Evolutionary conservation across 1,284 basidiomycete species (phyloP).

Genomic region (Cryptococcus deneoformans): DNA sequence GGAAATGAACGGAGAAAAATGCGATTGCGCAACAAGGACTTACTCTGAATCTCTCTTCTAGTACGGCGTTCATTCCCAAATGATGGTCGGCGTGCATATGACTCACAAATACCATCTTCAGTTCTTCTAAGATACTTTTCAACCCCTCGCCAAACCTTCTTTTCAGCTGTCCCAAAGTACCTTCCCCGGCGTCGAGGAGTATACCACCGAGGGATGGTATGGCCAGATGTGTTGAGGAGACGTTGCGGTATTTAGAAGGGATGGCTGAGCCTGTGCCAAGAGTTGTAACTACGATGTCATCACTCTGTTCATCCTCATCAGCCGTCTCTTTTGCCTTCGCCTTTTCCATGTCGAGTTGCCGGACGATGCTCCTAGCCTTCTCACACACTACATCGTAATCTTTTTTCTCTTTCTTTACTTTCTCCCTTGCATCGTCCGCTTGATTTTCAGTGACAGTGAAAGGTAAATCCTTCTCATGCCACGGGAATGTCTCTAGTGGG

Average conservation of each 20-base stretch:
- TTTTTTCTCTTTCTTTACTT: constrained; percentile 12
- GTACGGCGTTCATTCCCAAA: constrained; percentile 70
- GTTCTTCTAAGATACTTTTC: constrained; percentile 59
- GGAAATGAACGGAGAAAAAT: no score
- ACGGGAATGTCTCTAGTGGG: constrained; percentile 9
- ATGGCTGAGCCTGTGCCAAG: constrained; percentile 86
- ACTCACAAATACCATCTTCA: constrained; percentile 80
- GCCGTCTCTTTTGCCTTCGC: no score
- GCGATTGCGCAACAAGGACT: constrained; percentile 22
- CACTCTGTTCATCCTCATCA: constrained; percentile 23
- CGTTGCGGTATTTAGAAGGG: constrained; percentile 81
- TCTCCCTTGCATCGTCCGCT: constrained; percentile 16
- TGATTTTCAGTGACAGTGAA: constrained; percentile 19
- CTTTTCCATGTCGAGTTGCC: no score
- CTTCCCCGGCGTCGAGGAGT: constrained; percentile 87
- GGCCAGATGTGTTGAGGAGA: constrained; percentile 69
- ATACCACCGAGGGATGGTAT: constrained; percentile 67
- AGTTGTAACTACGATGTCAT: constrained; percentile 68
- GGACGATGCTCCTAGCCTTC: constrained; percentile 19
- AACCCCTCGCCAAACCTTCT: constrained; percentile 60
- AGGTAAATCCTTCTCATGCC: constrained; percentile 24
- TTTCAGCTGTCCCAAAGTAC: constrained; percentile 82
- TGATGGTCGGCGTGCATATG: constrained; percentile 96
- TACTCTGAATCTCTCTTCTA: constrained; percentile 70
- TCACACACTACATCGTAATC: constrained; percentile 20